Evolutionary conservation across 768 basidiomycete species (phyloP).

Genomic region (Podaxis sp.): DNA sequence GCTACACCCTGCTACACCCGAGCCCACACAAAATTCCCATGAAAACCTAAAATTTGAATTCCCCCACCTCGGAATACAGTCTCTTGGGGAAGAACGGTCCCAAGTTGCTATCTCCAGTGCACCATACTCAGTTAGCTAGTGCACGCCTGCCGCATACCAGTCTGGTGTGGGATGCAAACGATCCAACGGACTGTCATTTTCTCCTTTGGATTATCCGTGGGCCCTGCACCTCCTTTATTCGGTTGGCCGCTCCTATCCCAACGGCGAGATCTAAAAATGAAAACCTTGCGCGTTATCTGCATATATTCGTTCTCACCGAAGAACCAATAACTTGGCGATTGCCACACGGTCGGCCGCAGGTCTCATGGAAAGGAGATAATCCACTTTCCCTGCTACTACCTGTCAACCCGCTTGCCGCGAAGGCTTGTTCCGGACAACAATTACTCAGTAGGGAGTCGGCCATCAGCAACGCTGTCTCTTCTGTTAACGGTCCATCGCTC

Average conservation of each 20-base stretch:
- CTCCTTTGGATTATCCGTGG: neutral
- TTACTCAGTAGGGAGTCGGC: neutral
- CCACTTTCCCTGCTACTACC: neutral
- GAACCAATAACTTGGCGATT: conserved; percentile 6
- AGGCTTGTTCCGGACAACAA: neutral
- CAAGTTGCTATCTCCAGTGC: neutral
- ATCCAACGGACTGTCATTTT: neutral
- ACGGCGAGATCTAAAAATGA: conserved; percentile 6
- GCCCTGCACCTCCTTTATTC: neutral
- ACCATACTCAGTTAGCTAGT: neutral
- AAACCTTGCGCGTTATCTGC: neutral
- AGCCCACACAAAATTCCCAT: neutral
- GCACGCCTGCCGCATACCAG: neutral
- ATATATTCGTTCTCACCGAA: conserved; percentile 2
- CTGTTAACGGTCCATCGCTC: neutral
- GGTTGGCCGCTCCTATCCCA: conserved; percentile 1
- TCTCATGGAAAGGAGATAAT: neutral
- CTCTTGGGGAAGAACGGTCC: neutral
- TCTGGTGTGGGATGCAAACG: neutral
- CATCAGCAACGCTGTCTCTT: neutral
- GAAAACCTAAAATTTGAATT: neutral
- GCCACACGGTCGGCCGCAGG: neutral
- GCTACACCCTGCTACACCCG: no score
- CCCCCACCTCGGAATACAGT: neutral
- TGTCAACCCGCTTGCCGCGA: neutral